Base-by-base conservation (phyloP, 2,329 filamentous ascomycete species). In the Alternaria atra region DNA sequence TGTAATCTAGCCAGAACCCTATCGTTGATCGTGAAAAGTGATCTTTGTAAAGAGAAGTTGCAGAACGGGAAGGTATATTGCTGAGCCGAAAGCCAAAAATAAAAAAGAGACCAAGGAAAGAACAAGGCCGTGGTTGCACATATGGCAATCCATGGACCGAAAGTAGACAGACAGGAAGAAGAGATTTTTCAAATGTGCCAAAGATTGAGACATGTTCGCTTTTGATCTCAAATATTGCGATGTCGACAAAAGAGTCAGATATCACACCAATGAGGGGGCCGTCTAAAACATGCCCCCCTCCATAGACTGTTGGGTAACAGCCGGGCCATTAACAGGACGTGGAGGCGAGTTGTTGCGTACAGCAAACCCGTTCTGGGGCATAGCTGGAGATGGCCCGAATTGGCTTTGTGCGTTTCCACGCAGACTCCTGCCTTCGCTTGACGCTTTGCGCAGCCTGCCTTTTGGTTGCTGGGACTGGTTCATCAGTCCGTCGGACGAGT, bases 361-460 rank as follows among this genome's bases (percentile, higher is more conserved):
- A 23, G 39, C 52, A 37, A 73, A 75, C 20, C 67, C 64, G 6
- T 51, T 56, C 23, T 72, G 55, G 40, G 76, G 76, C 60, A 77
- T 62, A 5, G 75, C 70, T 23, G 75, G 74, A 29, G 72, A 70
- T n/a, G 63, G 42, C 15, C 65, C 67, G 23, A 61, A 47, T 40
- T 72, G 71, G 39, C 63, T 55, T 58, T 74, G 72, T 37, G 82
- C 80, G 47, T 77, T 79, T 6, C 76, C 77, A 52, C 83, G 80
- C 58, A 86, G 71, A 53, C 80, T 82, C 20, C 80, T 83, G 25
- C 83, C 83, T 65, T 85, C 84, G 63, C 83, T 85, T 6, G 81
- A 82, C 12, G 78, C 79, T 70, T 85, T 85, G 55, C 83, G 79
- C 20, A 85, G 67, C 55, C 76, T 71, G 39, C 80, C 78, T 55